These are phyloP conservation scores for Fusarium pseudograminearum DNA, from an alignment of 2,329 filamentous ascomycete species.

Conservation along the genomic window DNA sequence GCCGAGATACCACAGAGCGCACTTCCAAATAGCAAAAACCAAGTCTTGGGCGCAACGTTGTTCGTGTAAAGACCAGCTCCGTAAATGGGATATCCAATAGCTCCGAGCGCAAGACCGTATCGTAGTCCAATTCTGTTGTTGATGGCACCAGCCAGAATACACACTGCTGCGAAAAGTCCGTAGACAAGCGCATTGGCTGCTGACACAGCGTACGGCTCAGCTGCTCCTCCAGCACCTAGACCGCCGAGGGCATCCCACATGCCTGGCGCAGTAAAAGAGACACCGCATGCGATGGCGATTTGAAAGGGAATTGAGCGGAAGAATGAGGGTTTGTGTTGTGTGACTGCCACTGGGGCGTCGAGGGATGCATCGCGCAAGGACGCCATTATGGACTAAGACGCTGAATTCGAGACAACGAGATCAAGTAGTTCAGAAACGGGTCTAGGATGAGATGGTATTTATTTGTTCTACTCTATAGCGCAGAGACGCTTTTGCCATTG, in stretches of 20 bases:
- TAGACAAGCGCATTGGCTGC: slow-evolving; percentile 19
- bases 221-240: slow-evolving; percentile 59
- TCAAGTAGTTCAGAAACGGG: neutral
- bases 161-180: slow-evolving; percentile 17
- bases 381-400: slow-evolving; percentile 1
- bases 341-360: neutral
- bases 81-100: slow-evolving; percentile 19
- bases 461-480: neutral
- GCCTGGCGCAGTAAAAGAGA: slow-evolving; percentile 43
- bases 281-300: slow-evolving; percentile 35
- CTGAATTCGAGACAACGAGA: neutral
- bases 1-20: slow-evolving; percentile 58
- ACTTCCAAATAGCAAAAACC: slow-evolving; percentile 31
- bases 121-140: slow-evolving; percentile 11
- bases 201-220: slow-evolving; percentile 66
- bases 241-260: slow-evolving; percentile 47
- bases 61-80: slow-evolving; percentile 26
- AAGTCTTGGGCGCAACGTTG: slow-evolving; percentile 42
- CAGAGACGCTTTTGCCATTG: slow-evolving; percentile 4
- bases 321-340: slow-evolving; percentile 6
- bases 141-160: slow-evolving; percentile 20
- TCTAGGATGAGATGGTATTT: neutral
- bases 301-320: slow-evolving; percentile 38
- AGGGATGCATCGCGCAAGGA: slow-evolving; percentile 14
- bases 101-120: slow-evolving; percentile 12